Conservation (phyloP, 495 filamentous ascomycete genomes). For the Podospora pseudopauciseta region DNA sequence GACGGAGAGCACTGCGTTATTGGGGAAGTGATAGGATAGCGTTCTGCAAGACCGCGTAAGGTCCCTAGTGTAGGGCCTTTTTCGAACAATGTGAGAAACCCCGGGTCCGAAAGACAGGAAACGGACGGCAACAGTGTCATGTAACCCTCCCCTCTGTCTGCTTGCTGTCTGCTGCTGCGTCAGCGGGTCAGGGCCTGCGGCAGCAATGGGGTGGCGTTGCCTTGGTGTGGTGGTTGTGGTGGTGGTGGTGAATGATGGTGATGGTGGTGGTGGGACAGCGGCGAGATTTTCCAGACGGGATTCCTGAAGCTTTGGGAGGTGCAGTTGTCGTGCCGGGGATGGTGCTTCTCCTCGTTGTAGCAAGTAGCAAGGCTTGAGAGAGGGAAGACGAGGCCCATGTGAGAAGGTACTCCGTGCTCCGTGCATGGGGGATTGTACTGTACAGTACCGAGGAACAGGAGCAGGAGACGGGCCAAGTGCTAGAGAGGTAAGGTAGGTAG, state of each 20-base stretch:
- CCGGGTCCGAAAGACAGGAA: neutral
- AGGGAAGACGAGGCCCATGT: neutral
- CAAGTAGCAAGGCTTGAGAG: neutral
- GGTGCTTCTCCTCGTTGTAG: neutral
- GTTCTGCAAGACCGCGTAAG: slow-evolving; percentile 2
- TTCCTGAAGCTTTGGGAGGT: neutral
- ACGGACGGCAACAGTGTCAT: neutral
- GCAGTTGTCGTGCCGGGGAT: neutral
- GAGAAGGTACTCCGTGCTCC: neutral
- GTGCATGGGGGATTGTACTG: neutral
- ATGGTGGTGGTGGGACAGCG: neutral
- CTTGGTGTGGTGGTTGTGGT: neutral
- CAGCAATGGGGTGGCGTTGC: slow-evolving; percentile 3
- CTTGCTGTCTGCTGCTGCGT: neutral
- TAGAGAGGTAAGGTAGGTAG: neutral
- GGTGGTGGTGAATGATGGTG: neutral
- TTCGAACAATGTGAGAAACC: neutral
- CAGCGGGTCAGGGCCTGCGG: neutral
- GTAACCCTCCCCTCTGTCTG: slow-evolving; percentile 4
- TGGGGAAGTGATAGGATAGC: neutral
- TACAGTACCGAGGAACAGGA: neutral
- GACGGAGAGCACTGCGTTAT: slow-evolving; percentile 1
- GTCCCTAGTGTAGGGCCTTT: neutral
- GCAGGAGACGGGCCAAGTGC: neutral
- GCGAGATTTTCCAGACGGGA: neutral